phyloP scores from a whole-genome alignment of 345 rosid species.

The Hypericum perforatum region DNA sequence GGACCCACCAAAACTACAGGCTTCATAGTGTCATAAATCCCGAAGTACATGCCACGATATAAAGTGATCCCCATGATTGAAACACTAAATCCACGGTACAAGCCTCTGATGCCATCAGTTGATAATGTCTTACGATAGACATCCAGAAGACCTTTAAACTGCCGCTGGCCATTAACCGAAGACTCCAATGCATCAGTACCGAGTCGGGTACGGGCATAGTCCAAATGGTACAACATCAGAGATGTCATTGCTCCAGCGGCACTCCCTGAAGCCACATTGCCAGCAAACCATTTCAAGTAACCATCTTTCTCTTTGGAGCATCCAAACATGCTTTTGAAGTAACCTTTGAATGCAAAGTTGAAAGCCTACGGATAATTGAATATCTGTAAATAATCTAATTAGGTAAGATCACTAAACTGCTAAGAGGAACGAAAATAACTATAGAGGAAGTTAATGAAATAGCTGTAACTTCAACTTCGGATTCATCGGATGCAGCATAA shows the following conservation, averaged over 20 bases:
- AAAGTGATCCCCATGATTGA: conserved; percentile 86
- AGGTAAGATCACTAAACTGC: conserved; percentile 10
- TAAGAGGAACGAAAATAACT: background rate
- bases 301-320: conserved; percentile 81
- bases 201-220: conserved; percentile 76
- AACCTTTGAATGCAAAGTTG: conserved; percentile 96
- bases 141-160: conserved; percentile 72
- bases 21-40: conserved; percentile 82
- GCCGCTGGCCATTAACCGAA: conserved; percentile 45
- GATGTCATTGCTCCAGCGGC: conserved; percentile 96
- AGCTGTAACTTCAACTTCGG: background rate
- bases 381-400: conserved; percentile 40
- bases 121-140: conserved; percentile 68
- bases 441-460: background rate
- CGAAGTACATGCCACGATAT: conserved; percentile 91
- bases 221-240: conserved; percentile 73
- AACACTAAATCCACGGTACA: conserved; percentile 83
- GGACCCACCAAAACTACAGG: conserved; percentile 79
- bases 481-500: background rate
- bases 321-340: conserved; percentile 69
- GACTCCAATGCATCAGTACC: conserved; percentile 71
- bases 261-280: conserved; percentile 89
- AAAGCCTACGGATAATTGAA: conserved; percentile 74
- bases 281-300: conserved; percentile 70
- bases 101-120: conserved; percentile 61